Evolutionary conservation across 2,329 filamentous ascomycete species (phyloP).

Genomic region (Akanthomyces lecanii): DNA sequence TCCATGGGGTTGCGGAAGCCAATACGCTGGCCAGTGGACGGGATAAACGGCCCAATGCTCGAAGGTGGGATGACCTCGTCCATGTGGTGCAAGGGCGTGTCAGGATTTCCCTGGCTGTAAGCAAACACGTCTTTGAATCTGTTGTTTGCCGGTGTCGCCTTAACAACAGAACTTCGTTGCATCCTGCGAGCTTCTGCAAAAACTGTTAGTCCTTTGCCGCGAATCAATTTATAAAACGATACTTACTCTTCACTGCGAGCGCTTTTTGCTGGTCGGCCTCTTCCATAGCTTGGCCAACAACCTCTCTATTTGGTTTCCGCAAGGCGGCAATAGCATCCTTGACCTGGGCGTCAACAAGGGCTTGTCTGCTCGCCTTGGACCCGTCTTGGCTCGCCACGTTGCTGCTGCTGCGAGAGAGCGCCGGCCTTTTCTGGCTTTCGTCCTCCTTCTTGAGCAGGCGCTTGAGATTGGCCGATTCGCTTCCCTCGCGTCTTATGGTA

Average conservation of each 20-base stretch:
- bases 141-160: slow-evolving; percentile 54
- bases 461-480: slow-evolving; percentile 53
- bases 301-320: slow-evolving; percentile 69
- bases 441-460: slow-evolving; percentile 43
- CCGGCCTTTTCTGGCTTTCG: slow-evolving; percentile 33
- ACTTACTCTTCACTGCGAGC: slow-evolving; percentile 46
- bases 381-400: slow-evolving; percentile 51
- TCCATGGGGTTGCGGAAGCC: slow-evolving; percentile 30
- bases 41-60: slow-evolving; percentile 36
- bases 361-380: slow-evolving; percentile 60
- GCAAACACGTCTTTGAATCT: slow-evolving; percentile 50
- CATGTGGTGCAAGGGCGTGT: slow-evolving; percentile 22
- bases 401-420: slow-evolving; percentile 37
- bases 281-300: slow-evolving; percentile 62
- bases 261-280: slow-evolving; percentile 63
- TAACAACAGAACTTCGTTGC: slow-evolving; percentile 44
- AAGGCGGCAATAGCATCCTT: slow-evolving; percentile 69
- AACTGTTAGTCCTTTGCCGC: slow-evolving; percentile 25
- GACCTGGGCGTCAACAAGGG: slow-evolving; percentile 64
- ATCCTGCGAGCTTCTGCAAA: slow-evolving; percentile 50
- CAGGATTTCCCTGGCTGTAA: slow-evolving; percentile 24
- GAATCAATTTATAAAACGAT: background rate
- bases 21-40: slow-evolving; percentile 37
- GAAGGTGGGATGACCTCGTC: slow-evolving; percentile 35
- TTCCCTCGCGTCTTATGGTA: slow-evolving; percentile 63